phyloP scores from a whole-genome alignment of 176 grass and related monocot genomes.

The Luzula sylvatica region DNA sequence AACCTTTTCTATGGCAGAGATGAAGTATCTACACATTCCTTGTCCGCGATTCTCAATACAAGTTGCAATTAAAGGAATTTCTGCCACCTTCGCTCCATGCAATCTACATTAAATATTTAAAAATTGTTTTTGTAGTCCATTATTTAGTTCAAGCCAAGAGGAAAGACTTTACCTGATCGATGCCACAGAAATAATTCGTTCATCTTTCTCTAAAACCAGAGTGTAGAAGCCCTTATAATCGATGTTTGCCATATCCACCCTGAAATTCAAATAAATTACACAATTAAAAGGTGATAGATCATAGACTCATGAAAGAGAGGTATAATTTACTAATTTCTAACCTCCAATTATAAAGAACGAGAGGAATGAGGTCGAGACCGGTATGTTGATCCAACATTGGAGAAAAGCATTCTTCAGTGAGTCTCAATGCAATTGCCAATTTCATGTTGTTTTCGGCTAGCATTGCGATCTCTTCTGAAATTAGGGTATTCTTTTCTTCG shows the following conservation, averaged over 20 bases:
- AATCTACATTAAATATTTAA: constrained; percentile 39
- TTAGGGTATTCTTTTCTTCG: constrained; percentile 38
- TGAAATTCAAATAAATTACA: constrained; percentile 30
- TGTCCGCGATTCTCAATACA: constrained; percentile 44
- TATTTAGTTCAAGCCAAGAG: neutral
- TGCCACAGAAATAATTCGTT: constrained; percentile 66
- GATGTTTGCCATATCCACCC: constrained; percentile 53
- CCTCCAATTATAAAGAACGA: constrained; percentile 85
- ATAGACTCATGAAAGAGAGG: too few relatives aligned
- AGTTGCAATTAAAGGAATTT: constrained; percentile 85
- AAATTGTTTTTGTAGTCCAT: constrained; percentile 18
- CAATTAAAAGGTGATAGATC: neutral
- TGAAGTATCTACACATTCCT: constrained; percentile 67
- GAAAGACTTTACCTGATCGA: constrained; percentile 55
- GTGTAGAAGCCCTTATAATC: constrained; percentile 84
- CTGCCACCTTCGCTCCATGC: constrained; percentile 52
- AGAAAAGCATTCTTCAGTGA: constrained; percentile 91
- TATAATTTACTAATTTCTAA: too few relatives aligned
- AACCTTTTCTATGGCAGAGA: constrained; percentile 67
- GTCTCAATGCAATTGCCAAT: constrained; percentile 71
- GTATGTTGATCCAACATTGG: constrained; percentile 81
- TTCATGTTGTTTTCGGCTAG: constrained; percentile 75
- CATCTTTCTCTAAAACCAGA: constrained; percentile 68
- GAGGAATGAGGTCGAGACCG: constrained; percentile 82
- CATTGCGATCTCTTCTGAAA: constrained; percentile 44